These are phyloP conservation scores for Melanogaster broomeanus DNA, from an alignment of 768 basidiomycete genomes.

Conservation along the genomic window DNA sequence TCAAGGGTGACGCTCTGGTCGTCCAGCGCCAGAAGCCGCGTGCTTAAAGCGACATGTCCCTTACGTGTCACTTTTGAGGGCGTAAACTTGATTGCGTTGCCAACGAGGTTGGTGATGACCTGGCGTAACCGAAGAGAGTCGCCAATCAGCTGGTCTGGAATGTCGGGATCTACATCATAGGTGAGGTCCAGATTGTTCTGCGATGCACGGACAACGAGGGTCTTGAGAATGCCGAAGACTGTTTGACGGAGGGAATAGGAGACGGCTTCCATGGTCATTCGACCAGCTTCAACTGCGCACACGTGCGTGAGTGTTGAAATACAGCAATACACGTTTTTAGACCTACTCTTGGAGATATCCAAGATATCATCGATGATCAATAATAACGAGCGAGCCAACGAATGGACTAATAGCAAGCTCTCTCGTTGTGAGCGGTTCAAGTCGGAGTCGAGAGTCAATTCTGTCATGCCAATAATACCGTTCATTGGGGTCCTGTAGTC, in stretches of 20 bases:
- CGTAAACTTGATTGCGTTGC: conserved; percentile 97
- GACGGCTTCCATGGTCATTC: conserved; percentile 99
- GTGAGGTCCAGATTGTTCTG: conserved; percentile 96
- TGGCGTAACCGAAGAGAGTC: conserved; percentile 94
- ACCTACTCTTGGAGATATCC: conserved; percentile 98
- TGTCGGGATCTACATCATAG: conserved; percentile 93
- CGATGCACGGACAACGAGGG: conserved; percentile 94
- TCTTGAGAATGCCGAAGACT: conserved; percentile 97
- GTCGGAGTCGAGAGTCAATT: conserved; percentile 94
- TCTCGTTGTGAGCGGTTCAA: conserved; percentile 93
- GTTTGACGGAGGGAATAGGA: conserved; percentile 97
- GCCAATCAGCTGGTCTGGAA: conserved; percentile 96
- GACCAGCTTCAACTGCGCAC: conserved; percentile 87
- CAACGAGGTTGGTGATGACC: conserved; percentile 93
- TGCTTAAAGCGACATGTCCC: conserved; percentile 90
- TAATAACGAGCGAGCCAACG: conserved; percentile 86
- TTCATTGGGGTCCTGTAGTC: conserved; percentile 94
- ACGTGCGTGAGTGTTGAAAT: conserved; percentile 10
- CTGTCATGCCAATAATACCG: conserved; percentile 99
- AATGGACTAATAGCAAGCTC: conserved; percentile 93
- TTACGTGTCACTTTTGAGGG: conserved; percentile 75
- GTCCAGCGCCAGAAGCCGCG: conserved; percentile 74
- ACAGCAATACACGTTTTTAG: neutral
- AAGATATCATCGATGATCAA: conserved; percentile 99
- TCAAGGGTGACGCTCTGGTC: conserved; percentile 87